phyloP scores from a whole-genome alignment of 768 basidiomycete species.

The Suillus cothurnatus region DNA sequence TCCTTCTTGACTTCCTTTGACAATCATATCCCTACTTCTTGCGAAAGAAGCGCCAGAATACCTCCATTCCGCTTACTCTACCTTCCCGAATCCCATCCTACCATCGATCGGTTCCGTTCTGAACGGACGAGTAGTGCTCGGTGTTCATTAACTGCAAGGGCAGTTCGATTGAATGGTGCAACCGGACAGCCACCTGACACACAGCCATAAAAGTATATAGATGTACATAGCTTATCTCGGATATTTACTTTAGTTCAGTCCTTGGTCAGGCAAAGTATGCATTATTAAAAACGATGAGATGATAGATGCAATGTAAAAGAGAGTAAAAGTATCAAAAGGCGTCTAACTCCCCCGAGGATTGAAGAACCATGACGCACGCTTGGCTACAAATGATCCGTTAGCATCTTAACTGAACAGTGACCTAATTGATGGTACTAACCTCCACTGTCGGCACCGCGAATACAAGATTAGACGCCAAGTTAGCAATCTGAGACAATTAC shows the following conservation, averaged over 20 bases:
- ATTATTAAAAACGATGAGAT: constrained; percentile 33
- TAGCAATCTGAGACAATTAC: constrained; percentile 9
- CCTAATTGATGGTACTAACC: constrained; percentile 27
- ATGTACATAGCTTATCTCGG: constrained; percentile 15
- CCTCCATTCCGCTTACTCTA: constrained; percentile 4
- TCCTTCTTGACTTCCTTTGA: constrained; percentile 12
- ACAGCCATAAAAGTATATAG: constrained; percentile 29
- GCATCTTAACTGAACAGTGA: constrained; percentile 19
- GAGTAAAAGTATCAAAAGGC: constrained; percentile 10
- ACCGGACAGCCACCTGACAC: constrained; percentile 16
- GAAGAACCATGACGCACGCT: constrained; percentile 95
- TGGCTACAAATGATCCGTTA: constrained; percentile 56
- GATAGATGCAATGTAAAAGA: constrained; percentile 28
- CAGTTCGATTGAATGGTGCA: not conserved
- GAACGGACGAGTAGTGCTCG: not conserved
- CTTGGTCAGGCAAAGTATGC: constrained; percentile 15
- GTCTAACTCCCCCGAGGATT: constrained; percentile 64
- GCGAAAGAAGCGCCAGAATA: constrained; percentile 13
- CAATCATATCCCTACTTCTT: constrained; percentile 11
- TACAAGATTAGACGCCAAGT: constrained; percentile 19
- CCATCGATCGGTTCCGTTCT: not conserved
- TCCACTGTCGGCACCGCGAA: constrained; percentile 32
- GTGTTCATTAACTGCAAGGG: not conserved
- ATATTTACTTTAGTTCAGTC: constrained; percentile 6
- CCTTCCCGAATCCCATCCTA: not conserved